These are phyloP conservation scores for Zygoascus sp. DNA, from an alignment of 1,139 yeast species.

Conservation along the genomic window DNA sequence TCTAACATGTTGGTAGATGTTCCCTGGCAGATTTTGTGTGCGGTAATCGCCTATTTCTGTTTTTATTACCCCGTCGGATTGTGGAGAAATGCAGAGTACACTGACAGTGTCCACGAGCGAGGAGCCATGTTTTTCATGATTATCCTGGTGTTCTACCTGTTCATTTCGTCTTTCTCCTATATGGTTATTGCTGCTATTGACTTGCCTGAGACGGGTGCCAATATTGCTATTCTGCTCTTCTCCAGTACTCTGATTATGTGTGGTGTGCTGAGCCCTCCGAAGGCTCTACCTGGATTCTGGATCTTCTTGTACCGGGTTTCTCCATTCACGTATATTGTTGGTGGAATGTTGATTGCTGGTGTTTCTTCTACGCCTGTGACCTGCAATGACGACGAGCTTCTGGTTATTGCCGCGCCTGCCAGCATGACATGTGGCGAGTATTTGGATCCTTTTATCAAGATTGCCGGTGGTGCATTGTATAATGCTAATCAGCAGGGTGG, in stretches of 20 bases:
- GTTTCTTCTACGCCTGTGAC: constrained; percentile 42
- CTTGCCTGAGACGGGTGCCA: constrained; percentile 46
- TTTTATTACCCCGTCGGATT: constrained; percentile 43
- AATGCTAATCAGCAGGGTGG: constrained; percentile 34
- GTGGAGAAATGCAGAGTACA: constrained; percentile 38
- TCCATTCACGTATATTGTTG: constrained; percentile 54
- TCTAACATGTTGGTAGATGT: constrained; percentile 42
- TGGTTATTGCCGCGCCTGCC: constrained; percentile 47
- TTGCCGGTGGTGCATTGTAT: constrained; percentile 42
- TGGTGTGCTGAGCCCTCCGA: constrained; percentile 51
- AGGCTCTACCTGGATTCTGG: constrained; percentile 55
- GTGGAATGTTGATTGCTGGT: constrained; percentile 42
- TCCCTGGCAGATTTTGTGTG: constrained; percentile 37
- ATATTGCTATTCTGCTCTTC: constrained; percentile 45
- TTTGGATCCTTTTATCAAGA: constrained; percentile 37
- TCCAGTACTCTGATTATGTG: constrained; percentile 51
- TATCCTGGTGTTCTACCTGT: constrained; percentile 43
- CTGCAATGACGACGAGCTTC: constrained; percentile 46
- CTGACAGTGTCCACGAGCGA: constrained; percentile 28
- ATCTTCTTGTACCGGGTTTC: constrained; percentile 52
- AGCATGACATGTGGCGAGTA: constrained; percentile 46
- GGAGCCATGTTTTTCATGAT: constrained; percentile 34
- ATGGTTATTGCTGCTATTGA: constrained; percentile 44
- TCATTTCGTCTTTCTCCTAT: constrained; percentile 45
- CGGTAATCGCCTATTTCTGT: constrained; percentile 31